phyloP scores from a whole-genome alignment of 345 rosid genomes.

The Eucalyptus marginata region DNA sequence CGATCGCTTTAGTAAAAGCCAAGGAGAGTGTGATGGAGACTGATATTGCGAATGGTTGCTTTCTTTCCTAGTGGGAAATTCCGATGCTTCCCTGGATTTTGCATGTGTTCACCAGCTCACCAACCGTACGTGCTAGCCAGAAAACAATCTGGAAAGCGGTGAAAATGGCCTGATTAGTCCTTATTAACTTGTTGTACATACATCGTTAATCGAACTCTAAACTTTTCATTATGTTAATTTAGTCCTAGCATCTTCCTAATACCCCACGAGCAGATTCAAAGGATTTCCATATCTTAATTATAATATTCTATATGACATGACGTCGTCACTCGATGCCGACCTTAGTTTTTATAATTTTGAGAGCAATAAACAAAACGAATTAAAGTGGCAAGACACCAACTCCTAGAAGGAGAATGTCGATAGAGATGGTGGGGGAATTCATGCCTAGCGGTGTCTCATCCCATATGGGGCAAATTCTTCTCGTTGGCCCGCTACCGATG shows the following conservation, averaged over 20 bases:
- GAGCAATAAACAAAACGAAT: background rate
- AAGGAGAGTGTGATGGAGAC: background rate
- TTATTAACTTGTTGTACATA: no score
- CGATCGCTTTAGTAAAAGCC: background rate
- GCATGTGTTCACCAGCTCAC: background rate
- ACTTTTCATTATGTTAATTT: no score
- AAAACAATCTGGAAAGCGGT: no score
- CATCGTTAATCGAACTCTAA: no score
- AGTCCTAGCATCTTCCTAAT: fast-evolving
- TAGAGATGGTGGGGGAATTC: background rate
- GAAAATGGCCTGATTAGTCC: no score
- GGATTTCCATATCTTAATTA: background rate
- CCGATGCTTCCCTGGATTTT: background rate
- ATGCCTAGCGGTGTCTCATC: background rate
- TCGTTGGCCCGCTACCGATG: fast-evolving
- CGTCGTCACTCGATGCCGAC: fast-evolving
- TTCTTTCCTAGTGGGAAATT: background rate
- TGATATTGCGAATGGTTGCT: background rate
- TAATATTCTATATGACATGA: background rate
- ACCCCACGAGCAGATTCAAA: background rate
- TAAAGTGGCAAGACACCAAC: background rate
- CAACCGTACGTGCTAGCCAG: background rate
- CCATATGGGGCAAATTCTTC: fast-evolving
- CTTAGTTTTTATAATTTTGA: background rate
- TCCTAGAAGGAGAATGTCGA: background rate